A percentile compares a stretch with the other conserved stretches of the same genome.
These are phyloP conservation scores for Circinella umbellata DNA, from an alignment of 371 early-diverging fungal genomes.

Conservation along the genomic window DNA sequence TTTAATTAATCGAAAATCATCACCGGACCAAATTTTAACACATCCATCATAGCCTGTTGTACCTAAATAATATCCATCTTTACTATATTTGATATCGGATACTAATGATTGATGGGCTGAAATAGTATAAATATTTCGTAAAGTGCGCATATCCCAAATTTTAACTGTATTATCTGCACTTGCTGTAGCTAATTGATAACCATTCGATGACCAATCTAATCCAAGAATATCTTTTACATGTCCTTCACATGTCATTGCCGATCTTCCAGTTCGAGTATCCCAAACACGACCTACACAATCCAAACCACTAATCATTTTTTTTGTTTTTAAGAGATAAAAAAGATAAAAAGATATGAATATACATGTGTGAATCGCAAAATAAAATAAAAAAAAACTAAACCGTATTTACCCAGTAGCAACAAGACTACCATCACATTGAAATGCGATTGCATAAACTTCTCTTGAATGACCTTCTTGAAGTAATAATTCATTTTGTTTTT, in stretches of 20 bases:
- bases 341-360: background rate
- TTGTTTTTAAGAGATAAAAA: no score
- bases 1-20: constrained; percentile 90
- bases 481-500: constrained; percentile 74
- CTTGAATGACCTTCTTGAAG: constrained; percentile 94
- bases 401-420: constrained; percentile 80
- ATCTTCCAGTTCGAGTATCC: constrained; percentile 93
- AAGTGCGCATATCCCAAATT: constrained; percentile 90
- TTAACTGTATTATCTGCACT: constrained; percentile 85
- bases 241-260: constrained; percentile 87
- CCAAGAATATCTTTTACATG: constrained; percentile 90
- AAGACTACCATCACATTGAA: constrained; percentile 92
- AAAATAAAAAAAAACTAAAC: background rate
- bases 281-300: constrained; percentile 93
- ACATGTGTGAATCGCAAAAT: background rate
- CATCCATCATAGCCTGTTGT: constrained; percentile 89
- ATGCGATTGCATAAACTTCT: constrained; percentile 89
- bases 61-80: constrained; percentile 67
- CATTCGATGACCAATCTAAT: constrained; percentile 92
- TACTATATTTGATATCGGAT: constrained; percentile 77
- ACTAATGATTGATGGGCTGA: constrained; percentile 93
- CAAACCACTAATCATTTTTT: constrained; percentile 82
- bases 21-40: constrained; percentile 91
- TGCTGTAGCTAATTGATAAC: constrained; percentile 80
- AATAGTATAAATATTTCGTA: constrained; percentile 80